Evolutionary conservation across 78 protist species (phyloP).

Genomic region (Dictyostelium capitatum): DNA sequence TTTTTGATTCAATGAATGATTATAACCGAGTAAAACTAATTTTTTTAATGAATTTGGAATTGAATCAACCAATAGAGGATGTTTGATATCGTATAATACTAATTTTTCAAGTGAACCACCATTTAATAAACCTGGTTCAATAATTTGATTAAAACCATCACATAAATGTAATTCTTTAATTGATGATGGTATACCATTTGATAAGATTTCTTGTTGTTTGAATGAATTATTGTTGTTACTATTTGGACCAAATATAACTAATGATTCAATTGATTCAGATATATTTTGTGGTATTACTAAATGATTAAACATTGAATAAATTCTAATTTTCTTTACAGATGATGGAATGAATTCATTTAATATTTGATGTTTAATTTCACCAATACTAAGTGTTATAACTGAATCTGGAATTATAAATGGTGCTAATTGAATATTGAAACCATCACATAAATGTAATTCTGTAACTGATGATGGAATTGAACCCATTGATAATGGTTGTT

Average conservation of each 20-base stretch:
- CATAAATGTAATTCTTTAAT: constrained; percentile 9
- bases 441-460: background rate
- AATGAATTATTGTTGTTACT: background rate
- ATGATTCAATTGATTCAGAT: background rate
- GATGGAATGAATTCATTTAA: background rate
- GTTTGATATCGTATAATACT: background rate
- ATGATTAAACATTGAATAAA: background rate
- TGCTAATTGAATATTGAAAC: background rate
- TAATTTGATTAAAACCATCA: background rate
- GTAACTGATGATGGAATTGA: background rate
- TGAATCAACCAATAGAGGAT: background rate
- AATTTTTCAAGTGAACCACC: background rate
- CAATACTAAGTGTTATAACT: background rate
- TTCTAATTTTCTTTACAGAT: background rate
- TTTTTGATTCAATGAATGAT: background rate
- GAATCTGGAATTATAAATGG: background rate
- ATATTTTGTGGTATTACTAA: background rate
- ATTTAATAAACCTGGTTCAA: background rate
- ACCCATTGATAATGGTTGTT: constrained; percentile 23
- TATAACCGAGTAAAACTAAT: background rate
- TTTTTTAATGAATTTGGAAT: background rate
- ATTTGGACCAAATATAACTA: background rate
- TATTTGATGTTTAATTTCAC: background rate
- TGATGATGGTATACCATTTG: background rate
- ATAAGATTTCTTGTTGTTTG: background rate